Evolutionary conservation across 306 rosid species (phyloP).

Genomic region (Crataegus laevigata): DNA sequence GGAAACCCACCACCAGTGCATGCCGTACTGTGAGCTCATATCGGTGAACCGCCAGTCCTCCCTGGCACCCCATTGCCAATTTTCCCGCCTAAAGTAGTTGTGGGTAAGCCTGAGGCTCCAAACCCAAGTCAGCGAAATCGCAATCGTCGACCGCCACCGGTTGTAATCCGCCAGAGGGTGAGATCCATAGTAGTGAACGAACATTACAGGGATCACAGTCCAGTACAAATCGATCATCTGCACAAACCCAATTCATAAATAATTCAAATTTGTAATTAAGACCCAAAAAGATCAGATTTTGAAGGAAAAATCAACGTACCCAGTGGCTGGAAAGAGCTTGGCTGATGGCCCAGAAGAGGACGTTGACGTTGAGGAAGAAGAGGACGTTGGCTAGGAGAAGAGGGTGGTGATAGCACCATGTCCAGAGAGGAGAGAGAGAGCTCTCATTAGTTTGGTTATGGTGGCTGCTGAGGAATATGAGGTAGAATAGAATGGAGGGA

Average conservation of each 20-base stretch:
- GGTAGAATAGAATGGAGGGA: slow-evolving; percentile 68
- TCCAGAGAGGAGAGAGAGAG: slow-evolving; percentile 38
- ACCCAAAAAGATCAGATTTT: neutral
- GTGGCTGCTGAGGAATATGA: slow-evolving; percentile 41
- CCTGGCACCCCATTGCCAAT: slow-evolving; percentile 87
- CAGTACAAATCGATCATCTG: slow-evolving; percentile 91
- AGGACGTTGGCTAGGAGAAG: slow-evolving; percentile 59
- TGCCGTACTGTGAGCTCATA: slow-evolving; percentile 63
- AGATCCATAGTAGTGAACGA: slow-evolving; percentile 58
- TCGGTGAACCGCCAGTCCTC: slow-evolving; percentile 95
- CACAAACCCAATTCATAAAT: slow-evolving; percentile 11
- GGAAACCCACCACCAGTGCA: slow-evolving; percentile 88
- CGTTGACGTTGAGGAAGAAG: slow-evolving; percentile 80
- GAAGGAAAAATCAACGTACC: slow-evolving; percentile 30
- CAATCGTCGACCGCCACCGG: slow-evolving; percentile 62
- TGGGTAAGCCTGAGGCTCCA: slow-evolving; percentile 80
- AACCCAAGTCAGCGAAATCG: slow-evolving; percentile 55
- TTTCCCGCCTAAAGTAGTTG: slow-evolving; percentile 80
- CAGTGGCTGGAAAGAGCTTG: slow-evolving; percentile 67
- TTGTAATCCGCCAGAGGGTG: slow-evolving; percentile 65
- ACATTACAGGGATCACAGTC: slow-evolving; percentile 86
- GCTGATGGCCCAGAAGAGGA: slow-evolving; percentile 84
- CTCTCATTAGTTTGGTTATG: slow-evolving; percentile 3
- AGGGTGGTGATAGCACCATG: slow-evolving; percentile 84
- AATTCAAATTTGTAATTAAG: neutral